These are phyloP conservation scores for Hordeum pubiflorum DNA, from an alignment of 202 grass and related monocot genomes.

Conservation along the genomic window DNA sequence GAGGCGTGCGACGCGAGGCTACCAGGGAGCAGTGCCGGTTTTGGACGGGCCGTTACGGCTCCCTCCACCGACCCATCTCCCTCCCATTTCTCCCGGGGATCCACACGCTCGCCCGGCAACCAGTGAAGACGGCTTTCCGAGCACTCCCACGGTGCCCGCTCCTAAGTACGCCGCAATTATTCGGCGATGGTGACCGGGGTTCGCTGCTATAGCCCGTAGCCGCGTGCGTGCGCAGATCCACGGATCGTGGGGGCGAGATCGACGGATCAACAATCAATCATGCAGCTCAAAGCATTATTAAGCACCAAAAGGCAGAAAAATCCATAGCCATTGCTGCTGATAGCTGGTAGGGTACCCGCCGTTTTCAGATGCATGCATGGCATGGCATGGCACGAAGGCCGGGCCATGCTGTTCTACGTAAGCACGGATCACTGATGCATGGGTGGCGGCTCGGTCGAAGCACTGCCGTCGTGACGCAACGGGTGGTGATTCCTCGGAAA, in stretches of 20 bases:
- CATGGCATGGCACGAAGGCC: neutral
- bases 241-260: neutral
- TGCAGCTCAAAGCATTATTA: neutral
- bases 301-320: neutral
- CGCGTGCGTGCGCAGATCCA: neutral
- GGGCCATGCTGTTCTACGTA: neutral
- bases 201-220: neutral
- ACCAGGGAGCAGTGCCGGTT: neutral
- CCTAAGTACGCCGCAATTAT: slow-evolving; percentile 14
- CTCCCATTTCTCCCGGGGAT: neutral
- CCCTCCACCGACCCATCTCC: neutral
- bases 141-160: neutral
- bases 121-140: slow-evolving; percentile 19
- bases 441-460: neutral
- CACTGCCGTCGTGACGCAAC: neutral
- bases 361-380: neutral
- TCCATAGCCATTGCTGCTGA: neutral
- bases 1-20: neutral
- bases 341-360: neutral
- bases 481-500: slow-evolving; percentile 11
- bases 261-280: neutral
- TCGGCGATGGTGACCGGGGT: neutral
- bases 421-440: neutral
- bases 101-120: slow-evolving; percentile 8
- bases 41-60: slow-evolving; percentile 17